A percentile compares a stretch with the other conserved stretches of the same genome.
Conservation (phyloP, 768 basidiomycete species). For the Hemileccinum impolitum region DNA sequence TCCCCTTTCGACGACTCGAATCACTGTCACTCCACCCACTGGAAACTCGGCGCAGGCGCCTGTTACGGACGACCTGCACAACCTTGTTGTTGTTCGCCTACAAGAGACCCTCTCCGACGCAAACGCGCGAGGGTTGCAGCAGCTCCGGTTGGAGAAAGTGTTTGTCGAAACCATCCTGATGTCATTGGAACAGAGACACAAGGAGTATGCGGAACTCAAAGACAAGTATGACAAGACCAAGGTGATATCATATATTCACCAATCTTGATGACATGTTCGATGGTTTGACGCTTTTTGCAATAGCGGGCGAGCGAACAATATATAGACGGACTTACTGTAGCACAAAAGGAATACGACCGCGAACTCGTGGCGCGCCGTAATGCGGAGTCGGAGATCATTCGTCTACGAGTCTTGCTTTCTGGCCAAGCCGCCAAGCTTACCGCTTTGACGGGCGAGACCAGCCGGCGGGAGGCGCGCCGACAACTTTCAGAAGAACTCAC, state of each 20-base stretch:
- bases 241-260: slow-evolving; percentile 44
- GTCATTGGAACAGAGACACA: slow-evolving; percentile 61
- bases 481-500: slow-evolving; percentile 76
- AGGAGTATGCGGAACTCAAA: slow-evolving; percentile 62
- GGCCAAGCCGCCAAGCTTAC: slow-evolving; percentile 87
- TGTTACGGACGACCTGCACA: slow-evolving; percentile 35
- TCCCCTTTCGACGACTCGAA: slow-evolving; percentile 28
- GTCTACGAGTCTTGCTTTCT: slow-evolving; percentile 78
- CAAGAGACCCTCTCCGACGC: slow-evolving; percentile 63
- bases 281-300: background rate
- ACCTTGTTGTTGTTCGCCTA: slow-evolving; percentile 48
- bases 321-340: slow-evolving; percentile 88
- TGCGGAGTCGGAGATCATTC: slow-evolving; percentile 88
- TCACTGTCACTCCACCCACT: slow-evolving; percentile 46
- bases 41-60: slow-evolving; percentile 25
- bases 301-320: slow-evolving; percentile 91
- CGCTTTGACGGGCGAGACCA: slow-evolving; percentile 76
- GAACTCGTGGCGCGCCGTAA: slow-evolving; percentile 87
- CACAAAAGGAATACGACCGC: slow-evolving; percentile 90
- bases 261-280: background rate
- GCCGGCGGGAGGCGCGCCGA: slow-evolving; percentile 74
- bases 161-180: slow-evolving; percentile 69
- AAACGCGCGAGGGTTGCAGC: slow-evolving; percentile 53
- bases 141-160: slow-evolving; percentile 67
- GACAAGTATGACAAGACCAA: slow-evolving; percentile 81